Percentiles rank a stretch among this genome's conserved stretches.
Evolutionary conservation across 345 rosid genomes (phyloP).

Genomic region (Mallotus nudiflorus): DNA sequence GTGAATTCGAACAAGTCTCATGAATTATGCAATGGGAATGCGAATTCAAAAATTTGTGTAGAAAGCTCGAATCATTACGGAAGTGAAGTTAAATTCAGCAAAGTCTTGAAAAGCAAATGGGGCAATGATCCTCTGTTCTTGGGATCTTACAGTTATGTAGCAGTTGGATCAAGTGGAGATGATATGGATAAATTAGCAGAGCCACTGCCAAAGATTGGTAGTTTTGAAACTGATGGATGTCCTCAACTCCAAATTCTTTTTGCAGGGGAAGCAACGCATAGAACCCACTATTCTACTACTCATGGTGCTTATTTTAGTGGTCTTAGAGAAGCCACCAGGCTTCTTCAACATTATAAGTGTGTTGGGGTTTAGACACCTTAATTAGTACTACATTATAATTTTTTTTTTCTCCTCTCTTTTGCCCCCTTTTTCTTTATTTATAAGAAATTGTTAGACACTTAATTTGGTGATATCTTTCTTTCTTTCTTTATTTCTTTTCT

Average conservation of each 20-base stretch:
- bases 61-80: constrained; percentile 14
- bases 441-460: constrained; percentile 16
- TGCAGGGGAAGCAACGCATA: constrained; percentile 98
- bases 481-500: not conserved
- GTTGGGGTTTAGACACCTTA: constrained; percentile 42
- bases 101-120: constrained; percentile 85
- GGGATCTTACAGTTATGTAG: constrained; percentile 87
- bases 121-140: constrained; percentile 80
- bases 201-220: constrained; percentile 60
- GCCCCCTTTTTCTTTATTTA: not conserved
- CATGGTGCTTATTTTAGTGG: constrained; percentile 98
- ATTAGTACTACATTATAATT: constrained; percentile 18
- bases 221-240: constrained; percentile 1
- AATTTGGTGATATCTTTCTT: constrained; percentile 22
- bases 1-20: constrained; percentile 18
- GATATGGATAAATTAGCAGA: constrained; percentile 81
- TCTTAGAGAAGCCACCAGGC: constrained; percentile 92
- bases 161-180: constrained; percentile 89
- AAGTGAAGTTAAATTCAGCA: constrained; percentile 40
- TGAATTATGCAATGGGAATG: constrained; percentile 42
- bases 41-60: not conserved
- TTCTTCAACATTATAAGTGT: constrained; percentile 79
- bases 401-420: not conserved
- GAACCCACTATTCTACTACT: constrained; percentile 94
- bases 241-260: constrained; percentile 69